Evolutionary conservation across 2,329 filamentous ascomycete genomes (phyloP).

Genomic region (Cladophialophora chaetospira): DNA sequence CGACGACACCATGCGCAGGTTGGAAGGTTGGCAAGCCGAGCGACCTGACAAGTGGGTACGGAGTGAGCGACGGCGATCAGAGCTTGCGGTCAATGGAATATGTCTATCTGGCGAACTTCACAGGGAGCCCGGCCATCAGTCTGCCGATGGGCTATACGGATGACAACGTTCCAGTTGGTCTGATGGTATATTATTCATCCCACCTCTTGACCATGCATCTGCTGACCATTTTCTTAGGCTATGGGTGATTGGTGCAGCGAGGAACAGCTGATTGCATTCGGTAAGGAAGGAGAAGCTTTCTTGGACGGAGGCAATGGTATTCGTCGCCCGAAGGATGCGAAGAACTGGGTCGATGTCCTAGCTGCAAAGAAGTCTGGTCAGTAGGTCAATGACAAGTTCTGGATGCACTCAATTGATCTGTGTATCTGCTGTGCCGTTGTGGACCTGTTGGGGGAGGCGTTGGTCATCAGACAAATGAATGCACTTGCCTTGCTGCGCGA

Average conservation of each 20-base stretch:
- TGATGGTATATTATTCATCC: slow-evolving; percentile 45
- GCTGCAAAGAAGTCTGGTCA: slow-evolving; percentile 24
- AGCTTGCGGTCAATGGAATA: slow-evolving; percentile 81
- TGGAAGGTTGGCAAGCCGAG: slow-evolving; percentile 68
- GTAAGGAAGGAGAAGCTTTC: slow-evolving; percentile 40
- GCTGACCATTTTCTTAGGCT: slow-evolving; percentile 34
- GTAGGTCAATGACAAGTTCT: slow-evolving; percentile 15
- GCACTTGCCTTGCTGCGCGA: no score
- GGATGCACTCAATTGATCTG: background rate
- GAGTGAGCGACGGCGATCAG: slow-evolving; percentile 71
- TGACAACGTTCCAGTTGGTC: slow-evolving; percentile 51
- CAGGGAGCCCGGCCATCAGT: slow-evolving; percentile 73
- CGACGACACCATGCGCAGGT: slow-evolving; percentile 73
- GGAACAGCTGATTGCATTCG: slow-evolving; percentile 53
- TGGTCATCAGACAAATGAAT: no score
- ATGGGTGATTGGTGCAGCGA: slow-evolving; percentile 59
- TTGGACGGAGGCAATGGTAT: slow-evolving; percentile 45
- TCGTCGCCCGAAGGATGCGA: slow-evolving; percentile 39
- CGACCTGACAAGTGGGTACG: slow-evolving; percentile 57
- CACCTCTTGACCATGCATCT: background rate
- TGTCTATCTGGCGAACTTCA: slow-evolving; percentile 81
- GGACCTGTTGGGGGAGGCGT: no score
- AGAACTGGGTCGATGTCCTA: slow-evolving; percentile 52
- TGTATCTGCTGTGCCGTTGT: background rate
- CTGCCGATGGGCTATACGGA: slow-evolving; percentile 71